Base-by-base conservation (phyloP, 2,329 filamentous ascomycete genomes). In the Ophiostoma sp. region DNA sequence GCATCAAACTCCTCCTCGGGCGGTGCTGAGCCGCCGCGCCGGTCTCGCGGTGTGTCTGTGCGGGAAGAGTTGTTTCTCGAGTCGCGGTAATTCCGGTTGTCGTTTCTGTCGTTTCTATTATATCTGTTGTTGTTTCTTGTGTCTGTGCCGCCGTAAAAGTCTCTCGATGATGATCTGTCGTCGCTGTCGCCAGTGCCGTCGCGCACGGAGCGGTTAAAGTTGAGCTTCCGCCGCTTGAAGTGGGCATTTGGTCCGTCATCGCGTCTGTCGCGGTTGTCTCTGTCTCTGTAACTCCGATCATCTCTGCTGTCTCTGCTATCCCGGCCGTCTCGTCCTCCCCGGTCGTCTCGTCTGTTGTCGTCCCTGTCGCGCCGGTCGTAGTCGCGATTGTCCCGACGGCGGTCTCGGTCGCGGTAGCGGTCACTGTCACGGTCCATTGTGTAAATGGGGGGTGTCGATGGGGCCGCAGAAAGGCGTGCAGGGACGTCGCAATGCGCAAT, bases 201-300 rank as follows among this genome's bases (percentile, higher is more conserved):
- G 73, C 82, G 79, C 10, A 84, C 75, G 33, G 83, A 65, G 20
- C 35, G 82, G 73, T 85, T 84, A 72, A 85, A 83, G 74, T 91
- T 87, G n/a, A 92, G 78, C 78, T 85, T 90, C 54, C 89, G 86
- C 75, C 89, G 82, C 78, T 80, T 80, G 66, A 86, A 76, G 85
- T 88, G 68, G 76, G 78, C n/a, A 36, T 41, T 44, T 64, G 27
- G 44, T 3, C 41, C 54, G 36, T 72, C 64, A 48, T 54, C 52
- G 6, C 69, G 69, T 2, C 52, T 35, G 39, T 71, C 69, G 20
- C 68, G 68, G 33, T 68, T 52, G 1, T 64, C 60, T 20, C 60
- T 69, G 17, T 65, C 62, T 27, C 57, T 20, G 20, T 66, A 27
- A 36, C 39, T 23, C n/a, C 35, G 20, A 5, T 35, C 15, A 15